Base-by-base conservation (phyloP, 2,329 filamentous ascomycete species). In the Akanthomyces dipterigenus region DNA sequence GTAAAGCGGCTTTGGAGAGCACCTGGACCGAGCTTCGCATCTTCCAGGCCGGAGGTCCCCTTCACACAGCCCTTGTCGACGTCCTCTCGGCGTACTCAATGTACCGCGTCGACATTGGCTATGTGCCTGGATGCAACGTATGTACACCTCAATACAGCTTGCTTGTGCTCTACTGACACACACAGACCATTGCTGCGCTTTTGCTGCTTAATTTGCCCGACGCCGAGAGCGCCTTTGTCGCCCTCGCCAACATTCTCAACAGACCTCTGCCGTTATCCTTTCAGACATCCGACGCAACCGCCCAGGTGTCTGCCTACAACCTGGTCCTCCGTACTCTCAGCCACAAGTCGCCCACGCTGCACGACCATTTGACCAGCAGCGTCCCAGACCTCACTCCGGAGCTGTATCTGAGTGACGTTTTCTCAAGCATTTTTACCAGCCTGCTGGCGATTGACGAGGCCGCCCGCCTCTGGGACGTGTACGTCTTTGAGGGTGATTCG, bases 21-120 rank as follows among this genome's bases (percentile, higher is more conserved):
- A 90, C 89, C 1, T 93, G 88, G 78, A 81, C 82, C 2, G 88
- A 92, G 61, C 75, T 92, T 50, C 84, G 84, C 66, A 89, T 93
- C 69, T 93, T 93, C 70, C 82, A 88, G 67, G 75, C 78, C 6
- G 82, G 76, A 18, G 86, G 83, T 0, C 88, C 89, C 1, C 76
- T 93, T 12, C 84, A 93, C 69, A 78, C 85, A 62, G 80, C 82
- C 42, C 77, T 95, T 34, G 77, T 88, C 20, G 86, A 93, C 69
- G 84, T 95, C 11, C 78, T 93, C 63, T 86, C 86, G 68, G 91
- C 90, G 7, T 93, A 93, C 73, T 81, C 87, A 60, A 89, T 91
- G 83, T 95, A 95, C 73, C 83, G 90, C 63, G 88, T 86, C 66
- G 90, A 95, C 70, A 88, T 93, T 68, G 89, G 90, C 64, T 92